Evolutionary conservation across 768 basidiomycete genomes (phyloP), one percentile per base, ranked within the genome.

Genomic region (Holtermannia corniformis): DNA sequence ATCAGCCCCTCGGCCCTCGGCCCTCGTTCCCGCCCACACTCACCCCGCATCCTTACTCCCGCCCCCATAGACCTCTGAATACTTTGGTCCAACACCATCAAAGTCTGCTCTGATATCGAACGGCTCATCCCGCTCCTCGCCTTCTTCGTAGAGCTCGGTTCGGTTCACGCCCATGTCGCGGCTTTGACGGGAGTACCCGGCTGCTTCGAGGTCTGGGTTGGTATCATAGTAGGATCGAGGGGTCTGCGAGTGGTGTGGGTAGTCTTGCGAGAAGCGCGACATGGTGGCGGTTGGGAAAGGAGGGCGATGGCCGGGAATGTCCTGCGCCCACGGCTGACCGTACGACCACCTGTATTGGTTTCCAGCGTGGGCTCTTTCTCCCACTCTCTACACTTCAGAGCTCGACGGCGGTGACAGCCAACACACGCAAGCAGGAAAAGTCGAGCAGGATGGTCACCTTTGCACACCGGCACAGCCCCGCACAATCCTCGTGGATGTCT

Each of bases 71-170:
- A 50, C 51, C 28, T 63, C 63, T 50, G 59, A 64, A 61, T 63
- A 66, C 44, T 57, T 61, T 21, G 62, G 67, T 41, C 59, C 65
- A 32, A 54, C 52, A n/a, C 65, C 60, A 51, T 68, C 64, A 41
- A 68, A 68, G 47, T 68, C 66, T 5, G 66, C 66, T 22, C 65
- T 37, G 5, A 68, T 63, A 43, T 68, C 64, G 42, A 68, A 68
- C 3, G 50, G 41, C 45, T 65, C 60, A 43, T 68, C 66, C 19
- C 27, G 24, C 14, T 63, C 61, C 41, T 68, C 61, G 0, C 49
- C 49, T 3, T 45, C 27, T n/a, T 64, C 63, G 25, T 67, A 60
- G 45, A 61, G 63, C 5, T 56, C 47, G 4, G 5, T 7, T 44
- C 19, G 22, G 7, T 12, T 7, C 19, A 44, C 20, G 43, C 32